phyloP scores from a whole-genome alignment of 768 basidiomycete species.

The Mycena rosella region DNA sequence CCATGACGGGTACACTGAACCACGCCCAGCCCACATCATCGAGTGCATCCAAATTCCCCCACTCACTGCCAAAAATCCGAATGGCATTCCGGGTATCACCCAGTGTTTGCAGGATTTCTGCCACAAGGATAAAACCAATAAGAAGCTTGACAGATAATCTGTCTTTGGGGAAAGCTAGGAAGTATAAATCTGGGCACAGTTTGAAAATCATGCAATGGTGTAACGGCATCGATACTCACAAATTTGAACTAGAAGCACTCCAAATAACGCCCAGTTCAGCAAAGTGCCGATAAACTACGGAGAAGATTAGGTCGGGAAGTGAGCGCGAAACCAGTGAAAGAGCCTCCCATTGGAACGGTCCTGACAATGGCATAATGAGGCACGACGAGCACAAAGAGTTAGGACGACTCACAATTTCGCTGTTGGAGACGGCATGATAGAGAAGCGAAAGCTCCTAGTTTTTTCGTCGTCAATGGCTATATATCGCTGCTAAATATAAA shows the following conservation, averaged over 20 bases:
- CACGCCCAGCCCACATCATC: slow-evolving; percentile 29
- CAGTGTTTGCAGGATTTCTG: slow-evolving; percentile 26
- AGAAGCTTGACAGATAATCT: slow-evolving; percentile 2
- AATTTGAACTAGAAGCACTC: slow-evolving; percentile 24
- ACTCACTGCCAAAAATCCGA: slow-evolving; percentile 19
- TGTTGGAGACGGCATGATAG: too few species aligned
- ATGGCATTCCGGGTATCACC: slow-evolving; percentile 2
- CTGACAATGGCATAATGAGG: too few species aligned
- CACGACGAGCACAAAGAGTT: too few species aligned
- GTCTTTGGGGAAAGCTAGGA: slow-evolving; percentile 26
- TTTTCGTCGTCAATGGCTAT: too few species aligned
- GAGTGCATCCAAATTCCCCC: slow-evolving; percentile 21
- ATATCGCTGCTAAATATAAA: too few species aligned
- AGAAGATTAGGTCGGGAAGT: too few species aligned
- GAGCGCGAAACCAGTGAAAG: too few species aligned
- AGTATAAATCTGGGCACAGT: slow-evolving; percentile 29
- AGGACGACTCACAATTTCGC: too few species aligned
- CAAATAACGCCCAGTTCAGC: slow-evolving; percentile 30
- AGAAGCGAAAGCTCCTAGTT: too few species aligned
- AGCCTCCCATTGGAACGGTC: slow-evolving; percentile 11
- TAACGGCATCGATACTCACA: too few species aligned
- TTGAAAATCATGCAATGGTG: too few species aligned
- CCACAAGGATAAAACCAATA: slow-evolving; percentile 19
- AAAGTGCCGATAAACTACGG: slow-evolving; percentile 31
- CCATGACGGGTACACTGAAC: slow-evolving; percentile 23